Evolutionary conservation across 805 yeast species (phyloP).

Genomic region (Ogataea pini): DNA sequence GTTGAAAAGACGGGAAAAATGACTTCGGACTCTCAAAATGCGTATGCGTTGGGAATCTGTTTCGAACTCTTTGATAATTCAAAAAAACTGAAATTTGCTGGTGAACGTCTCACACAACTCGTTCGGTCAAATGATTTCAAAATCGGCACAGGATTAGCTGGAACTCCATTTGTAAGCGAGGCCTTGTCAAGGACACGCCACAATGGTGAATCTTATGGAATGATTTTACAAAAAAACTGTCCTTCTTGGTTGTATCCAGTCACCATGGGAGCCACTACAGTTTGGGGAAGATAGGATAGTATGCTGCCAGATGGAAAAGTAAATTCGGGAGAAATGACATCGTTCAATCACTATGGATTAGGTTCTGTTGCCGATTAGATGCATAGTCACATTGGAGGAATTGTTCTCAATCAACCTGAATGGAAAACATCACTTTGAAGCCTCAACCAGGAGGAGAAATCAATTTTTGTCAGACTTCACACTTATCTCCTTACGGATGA

Average conservation of each 20-base stretch:
- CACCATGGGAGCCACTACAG: conserved; percentile 32
- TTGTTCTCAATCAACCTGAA: conserved; percentile 18
- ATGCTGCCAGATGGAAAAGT: conserved; percentile 29
- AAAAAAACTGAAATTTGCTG: conserved; percentile 20
- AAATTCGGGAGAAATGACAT: conserved; percentile 32
- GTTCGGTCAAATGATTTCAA: conserved; percentile 11
- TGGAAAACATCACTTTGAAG: conserved; percentile 18
- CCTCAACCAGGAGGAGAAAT: conserved; percentile 19
- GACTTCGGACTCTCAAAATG: conserved; percentile 28
- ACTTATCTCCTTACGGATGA: conserved; percentile 15
- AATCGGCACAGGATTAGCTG: conserved; percentile 32
- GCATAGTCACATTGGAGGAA: conserved; percentile 22
- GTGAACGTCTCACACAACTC: conserved; percentile 17
- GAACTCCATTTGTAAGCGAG: conserved; percentile 30
- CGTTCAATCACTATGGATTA: conserved; percentile 31
- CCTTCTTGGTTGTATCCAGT: conserved; percentile 34
- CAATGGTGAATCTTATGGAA: conserved; percentile 23
- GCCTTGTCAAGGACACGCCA: conserved; percentile 24
- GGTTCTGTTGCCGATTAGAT: conserved; percentile 28
- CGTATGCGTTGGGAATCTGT: conserved; percentile 25
- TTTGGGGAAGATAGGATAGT: conserved; percentile 35
- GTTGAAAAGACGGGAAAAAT: conserved; percentile 21
- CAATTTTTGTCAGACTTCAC: conserved; percentile 10
- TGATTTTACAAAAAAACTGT: conserved; percentile 24
- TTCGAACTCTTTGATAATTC: conserved; percentile 18